Evolutionary conservation across 192 early-diverging fungal genomes (phyloP), one percentile per base, ranked within the genome.

Genomic region (Tieghemiomyces parasiticus): DNA sequence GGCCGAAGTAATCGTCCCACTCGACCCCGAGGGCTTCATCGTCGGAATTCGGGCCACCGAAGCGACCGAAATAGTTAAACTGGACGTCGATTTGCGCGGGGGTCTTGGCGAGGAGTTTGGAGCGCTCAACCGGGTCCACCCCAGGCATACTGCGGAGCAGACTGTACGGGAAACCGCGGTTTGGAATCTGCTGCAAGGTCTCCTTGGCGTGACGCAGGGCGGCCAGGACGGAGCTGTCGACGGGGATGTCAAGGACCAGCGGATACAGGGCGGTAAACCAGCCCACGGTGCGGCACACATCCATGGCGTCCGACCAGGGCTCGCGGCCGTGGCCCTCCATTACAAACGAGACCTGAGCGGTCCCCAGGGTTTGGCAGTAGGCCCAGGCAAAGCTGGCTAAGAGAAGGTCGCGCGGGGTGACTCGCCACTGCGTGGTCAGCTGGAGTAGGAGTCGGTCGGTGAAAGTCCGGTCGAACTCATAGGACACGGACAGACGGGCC

Each of bases 301-400:
- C 54, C 28, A 34, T 14, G 16, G 29, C 31, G 32, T 10, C 31
- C 16, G 20, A 35, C 54, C 54, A 56, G 13, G 54, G 54, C 14
- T 56, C 54, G 14, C 54, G 54, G 19, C 54, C 54, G 29, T 56
- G 54, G 20, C 54, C 54, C 29, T 56, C 54, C 54, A 56, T 56
- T 2, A 26, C 29, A 13, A 56, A 24, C 9, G 16, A n/a, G 19
- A 35, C 54, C 16, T 56, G 32, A 1, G 12, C 9, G 0, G 34
- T 8, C 10, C 6, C 54, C 14, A 56, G 13, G 1, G 54, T 29
- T 14, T 56, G 54, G 34, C 31, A 30, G 16, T 34, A 56, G 19
- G 54, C 33, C 34, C 16, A 16, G 3, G 54, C 24, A 56, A 33
- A 56, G 34, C 29, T 34, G 19, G 31, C 32, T 20, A 56, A 20